Evolutionary conservation across 2,329 filamentous ascomycete species (phyloP), one percentile per base, ranked within the genome.

Genomic region (Colletotrichum liriopes): DNA sequence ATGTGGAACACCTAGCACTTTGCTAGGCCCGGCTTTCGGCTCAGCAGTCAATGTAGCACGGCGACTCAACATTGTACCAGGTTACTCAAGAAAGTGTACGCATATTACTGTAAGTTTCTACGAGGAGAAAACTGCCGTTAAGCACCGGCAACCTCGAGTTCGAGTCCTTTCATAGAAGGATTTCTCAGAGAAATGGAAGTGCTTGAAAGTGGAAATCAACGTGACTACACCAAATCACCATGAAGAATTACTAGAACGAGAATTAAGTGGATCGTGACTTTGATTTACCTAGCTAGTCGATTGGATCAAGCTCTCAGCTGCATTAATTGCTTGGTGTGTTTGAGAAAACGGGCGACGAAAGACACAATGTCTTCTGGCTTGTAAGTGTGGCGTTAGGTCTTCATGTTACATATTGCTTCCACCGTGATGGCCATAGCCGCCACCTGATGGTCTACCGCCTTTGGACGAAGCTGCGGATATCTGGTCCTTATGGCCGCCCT

Each of bases 401-500:
- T 1, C n/a, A 23, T 0, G 11, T 47, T 32, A 35, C 6, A 45
- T 45, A 39, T 60, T 32, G 41, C 58, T 60, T 29, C 58, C 58
- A 18, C 16, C 41, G 2, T 60, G 58, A 35, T 60, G 58, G 18
- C 58, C 58, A 5, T 32, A 60, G 14, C 58, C 58, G 8, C 58
- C 20, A 2, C 58, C 58, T 5, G 39, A 43, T 3, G 39, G 39
- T n/a, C 58, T 60, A 39, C 58, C 58, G 11, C 58, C 58, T 32
- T 47, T 43, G 26, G 18, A 2, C 1, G 39, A 60, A 32, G 58
- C 39, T 23, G 39, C 39, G 8, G 39, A 43, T 14, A 47, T 60
- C 29, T 60, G 58, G 26, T 60, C 58, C 12, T 45, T 45, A 9
- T 60, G 58, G 18, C 58, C 58, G 18, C 58, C 58, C 26, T 47